These are phyloP conservation scores for Picocystis salinarum DNA, from an alignment of 139 green algal species.

Conservation along the genomic window DNA sequence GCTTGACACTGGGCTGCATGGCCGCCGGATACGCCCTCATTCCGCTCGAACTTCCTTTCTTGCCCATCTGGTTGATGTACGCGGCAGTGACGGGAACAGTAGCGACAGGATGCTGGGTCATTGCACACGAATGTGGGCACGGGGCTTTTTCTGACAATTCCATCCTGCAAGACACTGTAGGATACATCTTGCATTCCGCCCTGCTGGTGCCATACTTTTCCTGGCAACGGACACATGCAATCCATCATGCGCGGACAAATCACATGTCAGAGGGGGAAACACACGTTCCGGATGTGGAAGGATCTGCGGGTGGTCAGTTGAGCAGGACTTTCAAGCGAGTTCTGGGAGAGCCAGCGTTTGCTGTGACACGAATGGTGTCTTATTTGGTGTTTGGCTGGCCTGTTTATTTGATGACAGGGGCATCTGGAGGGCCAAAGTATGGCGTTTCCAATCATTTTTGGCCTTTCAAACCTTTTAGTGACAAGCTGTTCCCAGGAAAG, in stretches of 20 bases:
- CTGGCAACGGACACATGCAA: conserved; percentile 28
- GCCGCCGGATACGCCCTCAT: conserved; percentile 9
- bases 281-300: conserved; percentile 14
- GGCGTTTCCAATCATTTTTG: conserved; percentile 19
- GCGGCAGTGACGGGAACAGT: conserved; percentile 16
- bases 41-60: conserved; percentile 5
- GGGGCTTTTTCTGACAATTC: conserved; percentile 35
- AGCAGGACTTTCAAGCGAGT: conserved; percentile 8
- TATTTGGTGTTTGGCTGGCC: conserved; percentile 20
- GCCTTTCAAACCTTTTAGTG: conserved; percentile 4
- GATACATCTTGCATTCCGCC: conserved; percentile 49
- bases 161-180: conserved; percentile 54
- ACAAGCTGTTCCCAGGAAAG: conserved; percentile 9
- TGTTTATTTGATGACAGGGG: conserved; percentile 13
- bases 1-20: conserved; percentile 7
- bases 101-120: conserved; percentile 22
- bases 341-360: conserved; percentile 7
- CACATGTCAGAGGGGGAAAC: conserved; percentile 17
- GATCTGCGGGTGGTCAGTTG: conserved; percentile 6
- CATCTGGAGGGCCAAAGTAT: conserved; percentile 10
- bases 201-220: conserved; percentile 74
- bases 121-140: conserved; percentile 68
- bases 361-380: conserved; percentile 5
- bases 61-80: conserved; percentile 20
- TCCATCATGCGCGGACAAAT: conserved; percentile 19